Base-by-base conservation (phyloP, 495 filamentous ascomycete species). In the Aspergillus avenaceus region DNA sequence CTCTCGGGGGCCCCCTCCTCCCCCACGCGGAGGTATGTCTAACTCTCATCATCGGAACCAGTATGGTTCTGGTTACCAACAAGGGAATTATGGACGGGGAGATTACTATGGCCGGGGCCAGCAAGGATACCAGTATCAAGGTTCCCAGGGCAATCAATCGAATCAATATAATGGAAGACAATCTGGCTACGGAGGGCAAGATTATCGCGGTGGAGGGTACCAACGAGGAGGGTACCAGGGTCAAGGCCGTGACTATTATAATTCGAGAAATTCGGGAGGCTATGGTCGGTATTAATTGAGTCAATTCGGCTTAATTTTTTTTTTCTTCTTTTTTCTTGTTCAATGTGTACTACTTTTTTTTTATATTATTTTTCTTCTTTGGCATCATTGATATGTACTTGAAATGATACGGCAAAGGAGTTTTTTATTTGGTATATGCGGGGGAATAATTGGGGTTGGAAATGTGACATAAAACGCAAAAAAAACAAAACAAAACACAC, bases 1-100 rank as follows among this genome's bases (percentile, higher is more conserved):
- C 47, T 70, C 62, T 22, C 55, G 70, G 38, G 70, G 71, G 9
- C 73, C 71, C 21, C 73, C 73, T 26, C 65, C 67, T 8, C 68
- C 73, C 46, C 64, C 69, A 12, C 70, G 70, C 28, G 73, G 71
- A 45, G 66, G 68, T 24, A 59, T 56, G 56, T 55, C 52, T 27
- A 24, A 66, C 38, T 54, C 57, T 44, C 64, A 63, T 22, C 57
- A 57, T 4, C 50, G 47, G 8, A 37, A 49, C 24, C 41, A 19
- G 4, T 31, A 50, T 16, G 42, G 41, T 16, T 11, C 16, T 11
- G 49, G 55, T 11, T 63, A 71, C 28, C 58, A 64, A 22, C 53
- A 58, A 22, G 6, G 34, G 1, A 47, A 51, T 28, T 56, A 67
- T 44, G 44, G 48, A 19, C 59, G 60, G 28, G 54, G 57, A 7